phyloP scores from a whole-genome alignment of 2,329 filamentous ascomycete species.

The Fusarium haematococcum region DNA sequence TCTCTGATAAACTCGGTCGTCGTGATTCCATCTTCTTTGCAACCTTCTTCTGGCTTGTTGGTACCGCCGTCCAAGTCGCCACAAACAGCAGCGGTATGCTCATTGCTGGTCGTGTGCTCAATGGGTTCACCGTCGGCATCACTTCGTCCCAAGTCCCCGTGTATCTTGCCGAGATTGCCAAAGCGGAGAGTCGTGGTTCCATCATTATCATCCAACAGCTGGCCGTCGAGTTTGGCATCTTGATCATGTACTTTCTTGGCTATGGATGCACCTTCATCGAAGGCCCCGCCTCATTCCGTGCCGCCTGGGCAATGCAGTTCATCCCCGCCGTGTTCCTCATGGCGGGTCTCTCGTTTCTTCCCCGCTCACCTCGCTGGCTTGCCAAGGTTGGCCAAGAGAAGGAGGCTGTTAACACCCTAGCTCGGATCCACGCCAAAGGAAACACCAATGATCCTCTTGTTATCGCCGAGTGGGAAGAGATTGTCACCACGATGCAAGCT shows the following conservation, averaged over 20 bases:
- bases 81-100: constrained; percentile 56
- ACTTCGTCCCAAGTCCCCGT: constrained; percentile 72
- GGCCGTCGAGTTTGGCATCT: constrained; percentile 50
- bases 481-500: not conserved
- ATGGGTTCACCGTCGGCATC: constrained; percentile 73
- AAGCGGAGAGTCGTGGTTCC: constrained; percentile 64
- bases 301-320: constrained; percentile 8
- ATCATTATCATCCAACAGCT: constrained; percentile 78
- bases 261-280: constrained; percentile 64
- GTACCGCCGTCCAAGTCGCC: constrained; percentile 25
- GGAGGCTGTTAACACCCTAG: not conserved
- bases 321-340: not conserved
- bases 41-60: constrained; percentile 60
- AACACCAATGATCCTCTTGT: not conserved
- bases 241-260: constrained; percentile 57
- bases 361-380: constrained; percentile 8
- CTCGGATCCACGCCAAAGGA: not conserved
- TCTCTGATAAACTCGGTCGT: constrained; percentile 61
- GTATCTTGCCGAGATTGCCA: constrained; percentile 72
- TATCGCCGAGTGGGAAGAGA: not conserved
- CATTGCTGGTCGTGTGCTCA: constrained; percentile 66
- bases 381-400: not conserved
- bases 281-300: not conserved
- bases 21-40: constrained; percentile 62
- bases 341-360: not conserved